phyloP scores from a whole-genome alignment of 768 basidiomycete genomes.

The Daedalea quercina region DNA sequence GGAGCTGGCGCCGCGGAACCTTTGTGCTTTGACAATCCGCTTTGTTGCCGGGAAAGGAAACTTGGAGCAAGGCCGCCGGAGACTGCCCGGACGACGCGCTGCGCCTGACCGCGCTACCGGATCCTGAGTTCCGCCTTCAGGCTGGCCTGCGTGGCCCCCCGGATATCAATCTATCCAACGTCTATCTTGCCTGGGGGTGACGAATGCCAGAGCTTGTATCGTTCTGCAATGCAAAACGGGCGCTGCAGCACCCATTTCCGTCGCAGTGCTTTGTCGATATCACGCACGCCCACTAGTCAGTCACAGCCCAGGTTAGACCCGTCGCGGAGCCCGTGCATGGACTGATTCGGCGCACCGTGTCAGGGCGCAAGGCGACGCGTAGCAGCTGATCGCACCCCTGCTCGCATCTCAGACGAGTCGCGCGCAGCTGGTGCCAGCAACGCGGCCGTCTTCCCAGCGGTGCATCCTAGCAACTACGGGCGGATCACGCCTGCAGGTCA shows the following conservation, averaged over 20 bases:
- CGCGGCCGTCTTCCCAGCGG: background rate
- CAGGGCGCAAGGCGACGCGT: background rate
- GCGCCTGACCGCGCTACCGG: slow-evolving; percentile 6
- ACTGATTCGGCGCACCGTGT: background rate
- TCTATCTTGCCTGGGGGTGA: background rate
- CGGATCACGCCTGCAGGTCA: background rate
- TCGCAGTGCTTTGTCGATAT: too few relatives aligned
- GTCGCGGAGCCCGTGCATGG: background rate
- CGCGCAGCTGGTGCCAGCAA: background rate
- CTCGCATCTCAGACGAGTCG: background rate
- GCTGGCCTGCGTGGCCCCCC: background rate
- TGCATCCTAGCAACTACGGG: background rate
- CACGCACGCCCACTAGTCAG: background rate
- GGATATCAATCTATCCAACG: background rate
- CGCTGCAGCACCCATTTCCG: background rate
- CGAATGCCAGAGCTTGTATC: background rate
- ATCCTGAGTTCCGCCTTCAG: slow-evolving; percentile 6
- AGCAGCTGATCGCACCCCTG: background rate
- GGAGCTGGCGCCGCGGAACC: background rate
- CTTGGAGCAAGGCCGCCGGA: slow-evolving; percentile 4
- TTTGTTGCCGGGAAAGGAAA: slow-evolving; percentile 12
- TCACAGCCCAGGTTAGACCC: background rate
- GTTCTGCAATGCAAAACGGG: background rate
- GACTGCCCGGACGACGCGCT: slow-evolving; percentile 3
- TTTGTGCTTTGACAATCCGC: background rate